Evolutionary conservation across 108 stramenopile genomes (phyloP).

Genomic region (Schizochytrium sp.): DNA sequence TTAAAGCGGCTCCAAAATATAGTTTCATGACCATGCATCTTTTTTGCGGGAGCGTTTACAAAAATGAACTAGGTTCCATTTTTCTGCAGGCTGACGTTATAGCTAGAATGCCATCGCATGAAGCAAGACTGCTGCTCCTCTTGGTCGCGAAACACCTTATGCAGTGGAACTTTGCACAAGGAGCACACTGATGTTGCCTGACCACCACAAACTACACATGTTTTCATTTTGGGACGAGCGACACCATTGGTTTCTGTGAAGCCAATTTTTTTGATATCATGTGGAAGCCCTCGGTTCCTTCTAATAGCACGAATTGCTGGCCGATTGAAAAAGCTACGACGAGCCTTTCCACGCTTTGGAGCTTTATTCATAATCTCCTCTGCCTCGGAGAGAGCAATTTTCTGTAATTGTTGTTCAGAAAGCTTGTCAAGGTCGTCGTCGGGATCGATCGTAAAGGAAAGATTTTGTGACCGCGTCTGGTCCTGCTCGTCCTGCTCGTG

Average conservation of each 20-base stretch:
- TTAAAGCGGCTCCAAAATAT: too few species aligned
- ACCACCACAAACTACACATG: not conserved
- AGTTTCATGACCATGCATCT: too few species aligned
- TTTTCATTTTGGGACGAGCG: not conserved
- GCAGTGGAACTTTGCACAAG: not conserved
- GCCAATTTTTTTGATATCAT: not conserved
- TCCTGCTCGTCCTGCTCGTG: too few species aligned
- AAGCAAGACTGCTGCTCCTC: not conserved
- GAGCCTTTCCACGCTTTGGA: not conserved
- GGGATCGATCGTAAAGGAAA: too few species aligned
- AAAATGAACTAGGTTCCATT: too few species aligned
- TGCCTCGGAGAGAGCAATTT: not conserved
- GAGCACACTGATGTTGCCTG: not conserved
- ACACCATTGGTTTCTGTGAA: not conserved
- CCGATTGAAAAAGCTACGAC: not conserved
- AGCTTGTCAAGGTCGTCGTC: too few species aligned
- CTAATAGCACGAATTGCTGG: not conserved
- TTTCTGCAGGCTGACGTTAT: too few species aligned
- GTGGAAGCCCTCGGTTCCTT: not conserved
- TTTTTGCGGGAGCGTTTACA: too few species aligned
- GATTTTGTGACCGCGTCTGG: too few species aligned
- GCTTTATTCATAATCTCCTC: not conserved
- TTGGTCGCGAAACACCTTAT: not conserved
- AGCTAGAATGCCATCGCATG: not conserved
- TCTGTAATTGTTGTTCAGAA: too few species aligned